Evolutionary conservation across 116 monocot genomes (phyloP).

Genomic region (Iris pallida): DNA sequence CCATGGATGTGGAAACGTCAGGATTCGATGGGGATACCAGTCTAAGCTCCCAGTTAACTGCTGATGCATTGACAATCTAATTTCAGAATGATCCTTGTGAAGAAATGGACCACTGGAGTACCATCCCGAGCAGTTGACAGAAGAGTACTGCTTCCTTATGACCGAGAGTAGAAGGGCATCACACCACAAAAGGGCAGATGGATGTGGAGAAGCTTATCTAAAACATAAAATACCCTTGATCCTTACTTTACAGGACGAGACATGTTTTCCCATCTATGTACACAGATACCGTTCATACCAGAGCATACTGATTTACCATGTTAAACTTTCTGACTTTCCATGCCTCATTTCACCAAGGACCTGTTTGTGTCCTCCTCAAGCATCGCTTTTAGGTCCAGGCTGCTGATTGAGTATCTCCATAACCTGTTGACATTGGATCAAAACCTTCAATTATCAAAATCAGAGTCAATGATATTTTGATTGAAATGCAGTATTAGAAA

Average conservation of each 20-base stretch:
- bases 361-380: slow-evolving; percentile 31
- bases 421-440: slow-evolving; percentile 13
- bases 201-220: slow-evolving; percentile 5
- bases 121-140: too few species aligned
- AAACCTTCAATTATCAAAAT: too few species aligned
- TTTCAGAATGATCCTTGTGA: too few species aligned
- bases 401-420: slow-evolving; percentile 27
- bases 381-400: slow-evolving; percentile 18
- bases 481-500: too few species aligned
- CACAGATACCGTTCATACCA: not conserved
- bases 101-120: too few species aligned
- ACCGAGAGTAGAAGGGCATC: not conserved
- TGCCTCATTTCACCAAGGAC: slow-evolving; percentile 29
- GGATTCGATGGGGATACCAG: too few species aligned
- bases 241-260: not conserved
- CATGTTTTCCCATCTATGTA: not conserved
- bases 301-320: not conserved
- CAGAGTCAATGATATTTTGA: too few species aligned
- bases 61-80: too few species aligned
- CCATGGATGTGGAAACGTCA: too few species aligned
- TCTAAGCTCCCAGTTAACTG: too few species aligned
- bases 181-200: not conserved
- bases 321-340: not conserved
- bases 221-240: slow-evolving; percentile 14
- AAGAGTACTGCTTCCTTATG: too few species aligned